Conservation (phyloP, 2,329 filamentous ascomycete genomes). For the Beauveria scarabaeidicola region DNA sequence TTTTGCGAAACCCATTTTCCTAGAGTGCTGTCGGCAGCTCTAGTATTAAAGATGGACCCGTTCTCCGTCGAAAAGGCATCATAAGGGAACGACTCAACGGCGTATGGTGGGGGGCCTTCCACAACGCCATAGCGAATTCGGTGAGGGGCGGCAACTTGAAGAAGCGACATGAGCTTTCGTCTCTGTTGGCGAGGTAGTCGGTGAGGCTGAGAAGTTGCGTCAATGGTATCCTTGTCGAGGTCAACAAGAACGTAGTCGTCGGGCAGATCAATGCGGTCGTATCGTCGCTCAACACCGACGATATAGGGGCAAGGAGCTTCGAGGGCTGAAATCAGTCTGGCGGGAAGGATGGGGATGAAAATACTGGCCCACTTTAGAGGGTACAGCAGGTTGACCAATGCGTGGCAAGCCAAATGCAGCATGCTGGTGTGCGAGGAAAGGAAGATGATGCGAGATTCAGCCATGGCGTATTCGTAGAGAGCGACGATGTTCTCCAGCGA, state of each 20-base stretch:
- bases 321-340: constrained; percentile 77
- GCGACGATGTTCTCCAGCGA: constrained; percentile 89
- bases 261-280: constrained; percentile 76
- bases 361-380: constrained; percentile 90
- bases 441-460: constrained; percentile 92
- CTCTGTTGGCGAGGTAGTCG: constrained; percentile 80
- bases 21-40: constrained; percentile 61
- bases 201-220: constrained; percentile 70
- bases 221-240: constrained; percentile 82
- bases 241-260: constrained; percentile 95
- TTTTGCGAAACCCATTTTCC: constrained; percentile 84
- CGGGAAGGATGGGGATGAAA: constrained; percentile 85
- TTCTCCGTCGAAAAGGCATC: constrained; percentile 87
- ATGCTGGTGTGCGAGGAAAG: constrained; percentile 93
- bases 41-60: constrained; percentile 66
- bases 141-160: constrained; percentile 86
- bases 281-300: constrained; percentile 87
- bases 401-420: constrained; percentile 86
- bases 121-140: constrained; percentile 79
- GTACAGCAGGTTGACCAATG: constrained; percentile 78
- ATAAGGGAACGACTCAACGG: constrained; percentile 84
- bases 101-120: constrained; percentile 84
- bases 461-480: constrained; percentile 85
- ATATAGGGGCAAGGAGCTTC: constrained; percentile 97
- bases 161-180: constrained; percentile 76